Conservation (phyloP, 495 filamentous ascomycete species). For the Penicillium tannophilum region DNA sequence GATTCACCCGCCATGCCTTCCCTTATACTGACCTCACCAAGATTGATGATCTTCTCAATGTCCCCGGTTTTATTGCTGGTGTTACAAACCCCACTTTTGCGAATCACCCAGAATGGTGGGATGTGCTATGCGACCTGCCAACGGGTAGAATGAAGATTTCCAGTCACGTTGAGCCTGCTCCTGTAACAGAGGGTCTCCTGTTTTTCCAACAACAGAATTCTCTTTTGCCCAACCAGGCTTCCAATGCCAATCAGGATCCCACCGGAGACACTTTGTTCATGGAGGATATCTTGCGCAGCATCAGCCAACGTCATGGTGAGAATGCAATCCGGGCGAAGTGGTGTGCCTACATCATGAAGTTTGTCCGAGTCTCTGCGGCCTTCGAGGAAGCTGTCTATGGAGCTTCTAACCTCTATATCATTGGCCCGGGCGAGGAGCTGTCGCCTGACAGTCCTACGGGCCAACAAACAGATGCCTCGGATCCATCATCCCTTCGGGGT, state of each 20-base stretch:
- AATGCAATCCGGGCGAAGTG: conserved; percentile 87
- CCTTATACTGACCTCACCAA: conserved; percentile 98
- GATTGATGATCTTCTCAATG: conserved; percentile 92
- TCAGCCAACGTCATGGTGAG: conserved; percentile 84
- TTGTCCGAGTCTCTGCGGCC: conserved; percentile 86
- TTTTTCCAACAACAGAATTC: conserved; percentile 85
- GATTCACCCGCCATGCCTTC: conserved; percentile 97
- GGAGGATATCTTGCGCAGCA: conserved; percentile 77
- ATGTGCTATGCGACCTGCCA: conserved; percentile 90
- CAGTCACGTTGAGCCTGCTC: conserved; percentile 71
- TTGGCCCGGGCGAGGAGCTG: conserved; percentile 57
- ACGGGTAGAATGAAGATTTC: conserved; percentile 94
- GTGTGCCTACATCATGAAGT: conserved; percentile 86
- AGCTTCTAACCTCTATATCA: conserved; percentile 85
- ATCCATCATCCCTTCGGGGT: conserved; percentile 66
- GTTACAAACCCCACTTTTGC: conserved; percentile 97
- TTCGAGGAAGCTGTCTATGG: conserved; percentile 97
- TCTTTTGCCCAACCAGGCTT: conserved; percentile 48
- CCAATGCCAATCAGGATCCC: conserved; percentile 58
- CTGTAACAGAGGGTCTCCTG: conserved; percentile 75
- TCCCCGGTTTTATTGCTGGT: conserved; percentile 96
- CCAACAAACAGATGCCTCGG: conserved; percentile 43
- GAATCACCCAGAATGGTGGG: conserved; percentile 97
- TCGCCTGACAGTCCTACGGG: conserved; percentile 51
- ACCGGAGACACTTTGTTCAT: conserved; percentile 92